Evolutionary conservation across 495 filamentous ascomycete species (phyloP).

Genomic region (Aspergillus cristatus): DNA sequence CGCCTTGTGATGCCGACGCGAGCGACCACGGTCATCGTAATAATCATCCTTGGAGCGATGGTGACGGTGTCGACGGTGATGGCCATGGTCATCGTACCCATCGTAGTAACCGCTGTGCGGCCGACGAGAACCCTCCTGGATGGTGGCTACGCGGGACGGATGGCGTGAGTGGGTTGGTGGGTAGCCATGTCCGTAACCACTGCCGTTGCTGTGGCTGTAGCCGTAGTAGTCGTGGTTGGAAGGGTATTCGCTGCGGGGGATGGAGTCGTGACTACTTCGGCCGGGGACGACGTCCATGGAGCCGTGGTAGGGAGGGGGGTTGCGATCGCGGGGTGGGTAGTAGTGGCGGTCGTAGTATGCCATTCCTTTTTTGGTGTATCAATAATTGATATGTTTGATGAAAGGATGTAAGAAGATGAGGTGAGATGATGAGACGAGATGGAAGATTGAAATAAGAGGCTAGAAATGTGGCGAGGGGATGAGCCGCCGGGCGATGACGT

Average conservation of each 20-base stretch:
- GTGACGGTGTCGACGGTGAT: conserved; percentile 29
- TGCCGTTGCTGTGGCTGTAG: conserved; percentile 28
- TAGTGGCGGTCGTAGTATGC: conserved; percentile 31
- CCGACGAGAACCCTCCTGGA: conserved; percentile 24
- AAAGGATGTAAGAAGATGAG: not conserved
- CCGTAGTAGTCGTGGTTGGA: conserved; percentile 40
- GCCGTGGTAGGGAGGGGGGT: conserved; percentile 8
- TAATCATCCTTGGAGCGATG: conserved; percentile 10
- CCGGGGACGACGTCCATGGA: conserved; percentile 43
- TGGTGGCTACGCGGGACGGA: conserved; percentile 12
- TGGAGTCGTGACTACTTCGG: conserved; percentile 46
- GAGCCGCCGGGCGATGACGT: conserved; percentile 5
- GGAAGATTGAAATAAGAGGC: not conserved
- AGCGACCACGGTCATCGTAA: conserved; percentile 18
- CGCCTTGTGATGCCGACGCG: conserved; percentile 41
- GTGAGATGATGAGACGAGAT: not conserved
- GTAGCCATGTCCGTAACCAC: too few species aligned
- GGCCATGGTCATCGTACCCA: conserved; percentile 44
- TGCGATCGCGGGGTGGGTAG: conserved; percentile 12
- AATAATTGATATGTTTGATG: too few species aligned
- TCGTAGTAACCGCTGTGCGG: conserved; percentile 41
- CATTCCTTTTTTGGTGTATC: conserved; percentile 18
- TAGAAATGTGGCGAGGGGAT: conserved; percentile 3
- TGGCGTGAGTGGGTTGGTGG: conserved; percentile 6
- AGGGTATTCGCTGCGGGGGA: conserved; percentile 60